A percentile compares a stretch with the other conserved stretches of the same genome.
phyloP scores from a whole-genome alignment of 2,329 filamentous ascomycete species.

The Aspergillus floridensis region DNA sequence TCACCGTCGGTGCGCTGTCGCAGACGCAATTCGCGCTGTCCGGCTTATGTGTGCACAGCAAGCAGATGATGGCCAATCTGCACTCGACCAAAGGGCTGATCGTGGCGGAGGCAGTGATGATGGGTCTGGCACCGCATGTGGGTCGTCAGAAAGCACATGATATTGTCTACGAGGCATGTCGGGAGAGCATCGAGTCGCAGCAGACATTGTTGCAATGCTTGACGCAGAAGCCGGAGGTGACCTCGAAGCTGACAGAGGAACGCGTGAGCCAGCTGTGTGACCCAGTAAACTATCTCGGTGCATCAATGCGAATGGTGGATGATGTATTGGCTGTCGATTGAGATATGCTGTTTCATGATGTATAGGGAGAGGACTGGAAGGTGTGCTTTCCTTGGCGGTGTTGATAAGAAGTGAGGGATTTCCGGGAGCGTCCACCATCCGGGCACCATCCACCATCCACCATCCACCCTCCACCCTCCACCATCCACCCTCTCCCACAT shows the following conservation, averaged over 20 bases:
- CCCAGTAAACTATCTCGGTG: slow-evolving; percentile 47
- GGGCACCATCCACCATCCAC: not conserved
- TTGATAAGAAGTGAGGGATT: not conserved
- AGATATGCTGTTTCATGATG: not conserved
- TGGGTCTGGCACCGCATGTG: slow-evolving; percentile 54
- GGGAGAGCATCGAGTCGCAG: slow-evolving; percentile 47
- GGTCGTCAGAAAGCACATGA: slow-evolving; percentile 56
- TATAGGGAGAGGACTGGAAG: not conserved
- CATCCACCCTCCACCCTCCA: not conserved
- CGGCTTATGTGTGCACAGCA: slow-evolving; percentile 51
- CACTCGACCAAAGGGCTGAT: slow-evolving; percentile 54
- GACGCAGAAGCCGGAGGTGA: slow-evolving; percentile 41
- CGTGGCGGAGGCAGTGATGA: slow-evolving; percentile 61
- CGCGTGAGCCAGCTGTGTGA: slow-evolving; percentile 57
- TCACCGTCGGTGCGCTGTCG: slow-evolving; percentile 52
- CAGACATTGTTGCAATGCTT: slow-evolving; percentile 46
- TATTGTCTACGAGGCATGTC: slow-evolving; percentile 56
- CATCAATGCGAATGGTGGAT: slow-evolving; percentile 34
- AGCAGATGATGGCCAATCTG: slow-evolving; percentile 52
- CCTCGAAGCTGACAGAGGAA: slow-evolving; percentile 43
- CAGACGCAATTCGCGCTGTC: slow-evolving; percentile 55
- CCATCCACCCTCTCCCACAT: not conserved
- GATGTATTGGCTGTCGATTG: slow-evolving; percentile 25
- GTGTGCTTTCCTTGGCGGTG: not conserved
- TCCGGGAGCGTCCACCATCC: not conserved